Evolutionary conservation across 208 protist species (phyloP).

Genomic region (Trypanosoma lewisi): DNA sequence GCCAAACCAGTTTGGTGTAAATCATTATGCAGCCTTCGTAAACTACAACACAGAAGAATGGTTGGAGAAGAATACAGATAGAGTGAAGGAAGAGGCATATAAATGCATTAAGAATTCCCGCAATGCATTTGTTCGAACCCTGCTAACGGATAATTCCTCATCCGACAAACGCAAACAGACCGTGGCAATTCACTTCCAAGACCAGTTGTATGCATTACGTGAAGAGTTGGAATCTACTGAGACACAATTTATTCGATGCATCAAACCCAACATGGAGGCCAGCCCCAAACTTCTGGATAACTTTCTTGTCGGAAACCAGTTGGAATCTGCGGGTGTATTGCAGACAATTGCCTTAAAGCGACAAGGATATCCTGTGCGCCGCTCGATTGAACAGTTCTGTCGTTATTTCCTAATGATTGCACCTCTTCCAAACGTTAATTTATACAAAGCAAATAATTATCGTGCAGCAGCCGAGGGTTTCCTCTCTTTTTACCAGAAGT

Average conservation of each 20-base stretch:
- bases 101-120: slow-evolving; percentile 41
- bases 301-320: slow-evolving; percentile 77
- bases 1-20: slow-evolving; percentile 85
- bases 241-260: slow-evolving; percentile 94
- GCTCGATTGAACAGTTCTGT: slow-evolving; percentile 72
- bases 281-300: slow-evolving; percentile 67
- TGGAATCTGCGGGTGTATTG: slow-evolving; percentile 88
- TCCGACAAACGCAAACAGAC: slow-evolving; percentile 65
- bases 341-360: slow-evolving; percentile 91
- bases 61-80: slow-evolving; percentile 92
- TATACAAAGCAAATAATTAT: slow-evolving; percentile 48
- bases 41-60: slow-evolving; percentile 86
- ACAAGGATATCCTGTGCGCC: slow-evolving; percentile 87
- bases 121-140: slow-evolving; percentile 58
- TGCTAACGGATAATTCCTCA: slow-evolving; percentile 48
- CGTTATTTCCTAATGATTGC: slow-evolving; percentile 81
- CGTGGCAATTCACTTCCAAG: slow-evolving; percentile 78
- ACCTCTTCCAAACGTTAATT: slow-evolving; percentile 27
- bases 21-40: slow-evolving; percentile 91
- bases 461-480: slow-evolving; percentile 42
- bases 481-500: slow-evolving; percentile 52
- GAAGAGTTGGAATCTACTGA: slow-evolving; percentile 79
- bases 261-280: slow-evolving; percentile 89
- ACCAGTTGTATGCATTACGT: slow-evolving; percentile 73
- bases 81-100: slow-evolving; percentile 83